Base-by-base conservation (phyloP, 2,329 filamentous ascomycete species). In the Tolypocladium tundrense region DNA sequence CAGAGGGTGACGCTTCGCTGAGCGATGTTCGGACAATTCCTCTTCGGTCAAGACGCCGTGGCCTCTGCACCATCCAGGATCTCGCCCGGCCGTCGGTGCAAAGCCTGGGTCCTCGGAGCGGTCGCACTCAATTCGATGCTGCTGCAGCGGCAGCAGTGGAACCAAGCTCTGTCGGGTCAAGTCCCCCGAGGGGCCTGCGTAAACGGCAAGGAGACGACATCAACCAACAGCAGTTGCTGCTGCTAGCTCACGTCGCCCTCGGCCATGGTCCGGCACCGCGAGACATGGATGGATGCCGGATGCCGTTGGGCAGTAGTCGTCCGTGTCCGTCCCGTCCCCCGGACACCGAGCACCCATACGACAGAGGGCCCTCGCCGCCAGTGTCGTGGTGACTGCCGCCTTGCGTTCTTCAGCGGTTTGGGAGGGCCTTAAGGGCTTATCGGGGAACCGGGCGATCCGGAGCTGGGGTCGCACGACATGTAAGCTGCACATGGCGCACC, bases 391-490 rank as follows among this genome's bases (percentile, higher is more conserved):
- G 19, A 21, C 48, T 13, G 31, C 10, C 19, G 19, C 48, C 31
- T 14, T 52, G 48, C 19, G 16, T 37, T 56, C 43, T 50, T 41
- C 54, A 40, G 31, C 54, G 43, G 31, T 16, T 27, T 16, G 21
- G 19, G 31, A 41, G 21, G 37, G 19, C 14, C 39, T 16, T 24
- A 2, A 31, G 42, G 24, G 41, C 33, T 31, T 37, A 27, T 52
- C 55, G 37, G 48, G 48, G 35, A 52, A 42, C 50, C 55, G 55
- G 48, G 48, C 50, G 37, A 57, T 43, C 48, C 55, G 40, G 31
- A 52, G 21, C 24, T 55, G 50, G 27, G 24, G 55, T 57, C 33
- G 37, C 55, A 57, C 55, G 31, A 27, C 55, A 37, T 53, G 55
- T 52, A 31, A 57, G 21, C 16, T 51, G 51, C 54, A 39, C 54